Evolutionary conservation across 208 protist genomes (phyloP).

Genomic region (Tetramitus jugosus): DNA sequence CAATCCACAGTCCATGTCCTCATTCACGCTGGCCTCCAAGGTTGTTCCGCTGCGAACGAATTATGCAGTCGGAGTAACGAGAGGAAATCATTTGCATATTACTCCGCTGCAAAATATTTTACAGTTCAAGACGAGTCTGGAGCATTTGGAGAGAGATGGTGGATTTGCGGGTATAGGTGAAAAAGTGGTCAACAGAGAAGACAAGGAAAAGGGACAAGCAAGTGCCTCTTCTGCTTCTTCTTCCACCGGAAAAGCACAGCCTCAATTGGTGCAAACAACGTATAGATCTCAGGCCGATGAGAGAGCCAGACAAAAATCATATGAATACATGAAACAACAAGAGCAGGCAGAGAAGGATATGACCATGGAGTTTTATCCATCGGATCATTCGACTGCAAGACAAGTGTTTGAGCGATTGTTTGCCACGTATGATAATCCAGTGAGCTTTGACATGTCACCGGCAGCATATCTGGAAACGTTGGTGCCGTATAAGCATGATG

Average conservation of each 20-base stretch:
- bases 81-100: slow-evolving; percentile 15
- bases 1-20: too few species aligned
- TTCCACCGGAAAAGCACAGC: background rate
- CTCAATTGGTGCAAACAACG: background rate
- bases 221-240: background rate
- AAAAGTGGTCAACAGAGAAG: slow-evolving; percentile 5
- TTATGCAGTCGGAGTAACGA: slow-evolving; percentile 1
- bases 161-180: background rate
- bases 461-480: background rate
- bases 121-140: background rate
- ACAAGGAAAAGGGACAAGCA: background rate
- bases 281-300: background rate
- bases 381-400: background rate
- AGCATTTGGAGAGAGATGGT: background rate
- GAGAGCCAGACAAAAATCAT: background rate
- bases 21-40: background rate
- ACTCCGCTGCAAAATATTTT: slow-evolving; percentile 2
- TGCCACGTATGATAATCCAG: background rate
- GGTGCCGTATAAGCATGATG: background rate
- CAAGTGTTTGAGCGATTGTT: background rate
- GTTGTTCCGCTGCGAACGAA: background rate
- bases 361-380: background rate
- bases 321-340: background rate
- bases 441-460: background rate
- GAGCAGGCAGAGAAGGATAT: background rate